phyloP scores from a whole-genome alignment of 208 protist species.

The Leishmania aethiopica region DNA sequence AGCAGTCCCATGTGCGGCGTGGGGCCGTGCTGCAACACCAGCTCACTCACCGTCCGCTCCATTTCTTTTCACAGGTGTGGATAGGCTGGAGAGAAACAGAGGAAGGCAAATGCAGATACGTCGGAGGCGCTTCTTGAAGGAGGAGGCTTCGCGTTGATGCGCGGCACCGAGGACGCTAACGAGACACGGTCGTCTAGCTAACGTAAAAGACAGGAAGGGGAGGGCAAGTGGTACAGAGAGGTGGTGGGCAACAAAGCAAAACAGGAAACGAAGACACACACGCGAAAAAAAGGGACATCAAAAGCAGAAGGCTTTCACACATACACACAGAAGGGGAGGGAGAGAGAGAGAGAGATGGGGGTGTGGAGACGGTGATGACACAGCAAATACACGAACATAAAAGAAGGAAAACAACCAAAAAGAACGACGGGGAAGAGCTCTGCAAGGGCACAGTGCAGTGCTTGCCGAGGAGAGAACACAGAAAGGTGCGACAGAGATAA shows the following conservation, averaged over 20 bases:
- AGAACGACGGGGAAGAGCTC: not conserved
- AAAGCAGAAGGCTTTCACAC: not conserved
- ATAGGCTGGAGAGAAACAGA: not conserved
- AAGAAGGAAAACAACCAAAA: not conserved
- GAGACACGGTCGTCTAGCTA: not conserved
- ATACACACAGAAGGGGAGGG: not conserved
- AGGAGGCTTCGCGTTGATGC: not conserved
- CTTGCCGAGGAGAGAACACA: not conserved
- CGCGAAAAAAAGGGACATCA: not conserved
- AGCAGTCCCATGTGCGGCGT: constrained; percentile 69
- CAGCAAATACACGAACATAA: not conserved
- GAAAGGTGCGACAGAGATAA: not conserved
- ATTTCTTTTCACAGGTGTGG: not conserved
- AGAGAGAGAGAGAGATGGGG: not conserved
- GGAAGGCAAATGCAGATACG: not conserved
- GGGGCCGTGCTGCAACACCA: constrained; percentile 24
- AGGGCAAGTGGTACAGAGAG: not conserved
- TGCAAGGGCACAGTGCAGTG: not conserved
- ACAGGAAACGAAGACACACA: not conserved
- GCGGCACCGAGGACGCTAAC: not conserved
- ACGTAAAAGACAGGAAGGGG: not conserved
- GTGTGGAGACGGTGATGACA: not conserved
- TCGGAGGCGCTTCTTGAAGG: not conserved
- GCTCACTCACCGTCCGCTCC: constrained; percentile 24
- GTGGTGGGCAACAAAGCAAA: not conserved